Percentiles rank a stretch among this genome's conserved stretches.
These are phyloP conservation scores for Rhizopogon salebrosus DNA, from an alignment of 768 basidiomycete species.

Conservation along the genomic window DNA sequence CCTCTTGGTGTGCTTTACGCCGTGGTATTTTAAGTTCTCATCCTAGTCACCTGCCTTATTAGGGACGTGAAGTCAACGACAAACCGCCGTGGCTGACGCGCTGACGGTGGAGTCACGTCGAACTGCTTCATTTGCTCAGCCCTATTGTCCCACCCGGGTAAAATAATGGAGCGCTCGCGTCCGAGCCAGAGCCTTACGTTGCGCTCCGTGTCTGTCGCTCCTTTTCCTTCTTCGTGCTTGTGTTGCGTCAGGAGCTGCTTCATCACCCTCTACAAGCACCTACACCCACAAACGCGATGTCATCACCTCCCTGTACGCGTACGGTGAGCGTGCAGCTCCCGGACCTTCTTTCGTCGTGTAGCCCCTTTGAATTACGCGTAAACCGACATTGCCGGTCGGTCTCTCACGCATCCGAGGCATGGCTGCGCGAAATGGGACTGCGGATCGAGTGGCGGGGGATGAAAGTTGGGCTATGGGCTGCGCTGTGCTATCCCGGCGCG, in stretches of 20 bases:
- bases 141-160: not conserved
- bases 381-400: slow-evolving; percentile 24
- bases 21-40: too few relatives aligned
- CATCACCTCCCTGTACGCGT: not conserved
- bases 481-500: slow-evolving; percentile 54
- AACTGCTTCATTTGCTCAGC: not conserved
- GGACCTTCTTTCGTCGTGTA: slow-evolving; percentile 21
- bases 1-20: too few relatives aligned
- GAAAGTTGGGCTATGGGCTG: slow-evolving; percentile 48
- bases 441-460: slow-evolving; percentile 18
- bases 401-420: slow-evolving; percentile 24
- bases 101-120: not conserved
- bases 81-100: not conserved
- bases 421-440: slow-evolving; percentile 20
- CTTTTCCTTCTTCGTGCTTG: not conserved
- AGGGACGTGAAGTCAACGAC: too few relatives aligned
- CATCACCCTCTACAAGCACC: not conserved
- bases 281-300: not conserved
- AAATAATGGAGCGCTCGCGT: not conserved
- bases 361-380: slow-evolving; percentile 19
- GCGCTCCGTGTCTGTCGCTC: not conserved
- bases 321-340: slow-evolving; percentile 26
- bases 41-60: too few relatives aligned
- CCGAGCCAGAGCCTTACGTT: not conserved
- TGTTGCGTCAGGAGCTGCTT: not conserved